These are phyloP conservation scores for Zasmidium angulare DNA, from an alignment of 2,329 filamentous ascomycete species.

Conservation along the genomic window DNA sequence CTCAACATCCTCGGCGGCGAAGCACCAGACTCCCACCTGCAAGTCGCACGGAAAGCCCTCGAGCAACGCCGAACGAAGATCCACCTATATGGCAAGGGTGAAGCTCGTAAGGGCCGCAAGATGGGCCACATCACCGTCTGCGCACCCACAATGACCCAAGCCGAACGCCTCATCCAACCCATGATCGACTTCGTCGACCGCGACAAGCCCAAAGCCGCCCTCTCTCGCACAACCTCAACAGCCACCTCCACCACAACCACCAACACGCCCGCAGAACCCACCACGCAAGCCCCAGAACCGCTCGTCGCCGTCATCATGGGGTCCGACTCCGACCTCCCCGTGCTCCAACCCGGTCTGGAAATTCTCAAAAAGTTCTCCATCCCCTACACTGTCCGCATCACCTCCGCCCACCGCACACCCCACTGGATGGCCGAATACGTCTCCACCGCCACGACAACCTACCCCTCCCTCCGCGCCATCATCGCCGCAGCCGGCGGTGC, in stretches of 20 bases:
- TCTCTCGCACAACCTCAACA: slow-evolving; percentile 13
- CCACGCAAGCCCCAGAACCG: slow-evolving; percentile 40
- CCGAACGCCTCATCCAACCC: slow-evolving; percentile 66
- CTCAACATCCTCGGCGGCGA: slow-evolving; percentile 75
- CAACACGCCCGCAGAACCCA: slow-evolving; percentile 12
- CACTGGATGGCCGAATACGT: slow-evolving; percentile 49
- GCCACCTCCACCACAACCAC: slow-evolving; percentile 31
- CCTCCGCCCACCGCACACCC: slow-evolving; percentile 64
- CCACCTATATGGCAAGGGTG: slow-evolving; percentile 88
- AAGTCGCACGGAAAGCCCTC: slow-evolving; percentile 57
- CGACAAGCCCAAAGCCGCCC: slow-evolving; percentile 46
- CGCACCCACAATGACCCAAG: slow-evolving; percentile 64
- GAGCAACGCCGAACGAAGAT: slow-evolving; percentile 60
- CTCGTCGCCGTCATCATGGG: slow-evolving; percentile 81
- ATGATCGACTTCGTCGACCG: slow-evolving; percentile 66
- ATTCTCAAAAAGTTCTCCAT: slow-evolving; percentile 70
- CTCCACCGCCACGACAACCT: slow-evolving; percentile 36
- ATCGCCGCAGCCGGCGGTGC: slow-evolving; percentile 52
- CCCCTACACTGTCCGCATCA: slow-evolving; percentile 71
- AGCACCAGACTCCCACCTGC: slow-evolving; percentile 62
- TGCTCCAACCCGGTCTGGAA: slow-evolving; percentile 65
- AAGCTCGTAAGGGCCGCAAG: slow-evolving; percentile 82
- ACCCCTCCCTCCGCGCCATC: slow-evolving; percentile 43
- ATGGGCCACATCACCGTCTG: slow-evolving; percentile 92
- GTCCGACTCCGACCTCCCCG: slow-evolving; percentile 72